These are phyloP conservation scores for Collybia nuda DNA, from an alignment of 768 basidiomycete genomes.

Conservation along the genomic window DNA sequence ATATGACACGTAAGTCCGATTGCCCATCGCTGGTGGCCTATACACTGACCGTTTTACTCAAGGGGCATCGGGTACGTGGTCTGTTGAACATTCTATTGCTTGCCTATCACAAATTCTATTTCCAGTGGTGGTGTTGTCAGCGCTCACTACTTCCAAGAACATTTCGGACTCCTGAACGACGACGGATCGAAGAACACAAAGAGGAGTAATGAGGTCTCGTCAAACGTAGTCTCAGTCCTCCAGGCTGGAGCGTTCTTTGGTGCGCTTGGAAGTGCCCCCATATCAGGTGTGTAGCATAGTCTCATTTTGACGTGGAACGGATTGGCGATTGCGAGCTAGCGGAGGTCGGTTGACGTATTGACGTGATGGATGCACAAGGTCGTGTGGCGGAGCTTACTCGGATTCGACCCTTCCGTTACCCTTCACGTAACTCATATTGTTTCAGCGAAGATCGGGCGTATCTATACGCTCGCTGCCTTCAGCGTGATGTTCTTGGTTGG, in stretches of 20 bases:
- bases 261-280: not conserved
- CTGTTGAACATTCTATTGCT: not conserved
- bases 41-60: not conserved
- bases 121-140: slow-evolving; percentile 17
- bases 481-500: slow-evolving; percentile 68
- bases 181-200: not conserved
- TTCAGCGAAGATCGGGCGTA: slow-evolving; percentile 67
- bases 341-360: slow-evolving; percentile 12
- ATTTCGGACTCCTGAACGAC: slow-evolving; percentile 1
- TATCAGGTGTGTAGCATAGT: not conserved
- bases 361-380: too few relatives aligned
- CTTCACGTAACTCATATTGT: not conserved
- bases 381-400: not conserved
- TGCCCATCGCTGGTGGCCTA: not conserved
- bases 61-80: slow-evolving; percentile 20
- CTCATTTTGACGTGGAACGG: not conserved
- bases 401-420: not conserved
- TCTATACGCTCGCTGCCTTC: slow-evolving; percentile 58
- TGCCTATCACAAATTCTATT: not conserved
- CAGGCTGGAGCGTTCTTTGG: slow-evolving; percentile 6
- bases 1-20: slow-evolving; percentile 20
- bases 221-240: slow-evolving; percentile 4
- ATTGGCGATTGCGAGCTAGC: slow-evolving; percentile 50
- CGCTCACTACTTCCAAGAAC: slow-evolving; percentile 1
- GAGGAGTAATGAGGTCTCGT: not conserved